phyloP scores from a whole-genome alignment of 2,329 filamentous ascomycete genomes.

The Hymenoscyphus infarciens region DNA sequence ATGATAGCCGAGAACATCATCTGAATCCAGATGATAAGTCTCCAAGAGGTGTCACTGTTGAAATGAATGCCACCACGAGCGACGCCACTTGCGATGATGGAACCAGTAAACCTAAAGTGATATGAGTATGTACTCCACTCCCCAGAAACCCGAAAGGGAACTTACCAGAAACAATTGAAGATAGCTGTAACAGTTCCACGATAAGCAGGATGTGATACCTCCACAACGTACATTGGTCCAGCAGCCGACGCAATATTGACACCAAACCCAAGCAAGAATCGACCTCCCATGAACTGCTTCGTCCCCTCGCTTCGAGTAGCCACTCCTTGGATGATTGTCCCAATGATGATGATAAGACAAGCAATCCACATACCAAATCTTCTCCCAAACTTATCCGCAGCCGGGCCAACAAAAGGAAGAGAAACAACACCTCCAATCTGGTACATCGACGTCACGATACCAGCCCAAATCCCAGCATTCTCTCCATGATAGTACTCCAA shows the following conservation, averaged over 20 bases:
- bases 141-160: neutral
- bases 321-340: constrained; percentile 44
- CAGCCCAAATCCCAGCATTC: constrained; percentile 46
- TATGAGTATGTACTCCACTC: constrained; percentile 34
- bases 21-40: constrained; percentile 50
- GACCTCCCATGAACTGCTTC: constrained; percentile 50
- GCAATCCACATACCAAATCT: constrained; percentile 46
- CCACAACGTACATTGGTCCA: constrained; percentile 46
- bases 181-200: constrained; percentile 41
- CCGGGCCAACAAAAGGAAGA: constrained; percentile 45
- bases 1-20: constrained; percentile 45
- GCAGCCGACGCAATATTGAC: constrained; percentile 46
- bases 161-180: constrained; percentile 33
- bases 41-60: constrained; percentile 43
- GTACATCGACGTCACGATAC: constrained; percentile 50
- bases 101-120: constrained; percentile 43
- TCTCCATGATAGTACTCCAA: constrained; percentile 39
- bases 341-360: constrained; percentile 42
- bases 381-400: constrained; percentile 46
- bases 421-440: constrained; percentile 48
- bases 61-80: constrained; percentile 49
- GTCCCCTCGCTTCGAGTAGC: constrained; percentile 35
- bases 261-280: constrained; percentile 59
- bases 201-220: constrained; percentile 45
- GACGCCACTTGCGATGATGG: constrained; percentile 52